These are phyloP conservation scores for Solanum habrochaites DNA, from an alignment of 257 asterid species.

Conservation along the genomic window DNA sequence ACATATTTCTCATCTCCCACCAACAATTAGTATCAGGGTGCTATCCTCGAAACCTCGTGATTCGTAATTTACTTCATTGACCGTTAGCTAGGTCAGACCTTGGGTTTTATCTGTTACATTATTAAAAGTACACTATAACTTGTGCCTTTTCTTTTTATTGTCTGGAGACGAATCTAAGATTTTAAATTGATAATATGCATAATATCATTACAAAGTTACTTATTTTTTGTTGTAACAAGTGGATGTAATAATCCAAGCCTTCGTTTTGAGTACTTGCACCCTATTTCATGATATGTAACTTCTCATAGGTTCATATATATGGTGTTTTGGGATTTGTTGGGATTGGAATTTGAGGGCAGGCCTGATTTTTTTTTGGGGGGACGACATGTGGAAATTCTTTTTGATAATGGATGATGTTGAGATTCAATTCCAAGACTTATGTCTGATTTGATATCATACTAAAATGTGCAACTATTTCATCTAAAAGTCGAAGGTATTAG, in stretches of 20 bases:
- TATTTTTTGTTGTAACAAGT: neutral
- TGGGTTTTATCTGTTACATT: neutral
- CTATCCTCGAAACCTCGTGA: neutral
- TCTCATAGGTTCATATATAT: too few species aligned
- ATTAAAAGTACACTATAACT: neutral
- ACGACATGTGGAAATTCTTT: too few species aligned
- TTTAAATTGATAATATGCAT: neutral
- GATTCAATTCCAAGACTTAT: too few species aligned
- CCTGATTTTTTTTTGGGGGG: too few species aligned
- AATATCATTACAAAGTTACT: neutral
- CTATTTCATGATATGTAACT: neutral
- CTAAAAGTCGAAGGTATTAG: too few species aligned
- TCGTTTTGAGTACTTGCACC: neutral
- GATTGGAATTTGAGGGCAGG: neutral
- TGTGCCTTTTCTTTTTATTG: neutral
- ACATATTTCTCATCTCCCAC: neutral
- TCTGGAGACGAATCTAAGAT: neutral
- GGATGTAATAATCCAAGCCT: neutral
- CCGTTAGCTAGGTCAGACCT: neutral
- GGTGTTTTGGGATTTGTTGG: neutral
- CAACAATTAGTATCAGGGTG: rapidly evolving
- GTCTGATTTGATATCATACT: too few species aligned
- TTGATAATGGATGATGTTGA: too few species aligned
- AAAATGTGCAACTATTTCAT: too few species aligned
- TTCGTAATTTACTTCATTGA: neutral